Conservation (phyloP, 495 filamentous ascomycete genomes). For the Lepidopterella palustris region DNA sequence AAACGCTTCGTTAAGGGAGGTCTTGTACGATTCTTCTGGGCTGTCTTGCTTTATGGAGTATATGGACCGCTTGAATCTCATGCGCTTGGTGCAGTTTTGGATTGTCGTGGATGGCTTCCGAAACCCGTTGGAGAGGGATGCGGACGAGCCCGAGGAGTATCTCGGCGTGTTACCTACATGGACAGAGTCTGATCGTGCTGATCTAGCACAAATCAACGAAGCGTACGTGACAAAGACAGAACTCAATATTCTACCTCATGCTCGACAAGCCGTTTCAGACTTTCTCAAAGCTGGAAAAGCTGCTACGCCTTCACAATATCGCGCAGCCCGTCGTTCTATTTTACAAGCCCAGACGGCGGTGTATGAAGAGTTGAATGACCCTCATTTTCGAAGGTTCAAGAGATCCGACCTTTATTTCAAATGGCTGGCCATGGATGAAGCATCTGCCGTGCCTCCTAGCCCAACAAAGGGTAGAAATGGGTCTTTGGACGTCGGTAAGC, state of each 20-base stretch:
- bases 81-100: constrained; percentile 95
- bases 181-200: constrained; percentile 77
- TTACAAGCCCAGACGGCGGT: constrained; percentile 75
- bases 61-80: constrained; percentile 85
- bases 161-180: constrained; percentile 61
- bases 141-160: constrained; percentile 58
- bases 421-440: constrained; percentile 83
- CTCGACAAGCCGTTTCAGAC: constrained; percentile 59
- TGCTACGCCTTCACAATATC: constrained; percentile 75
- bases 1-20: constrained; percentile 67
- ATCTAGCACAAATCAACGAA: constrained; percentile 83
- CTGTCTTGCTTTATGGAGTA: constrained; percentile 99
- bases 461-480: constrained; percentile 20
- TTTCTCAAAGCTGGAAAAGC: constrained; percentile 72
- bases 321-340: constrained; percentile 73
- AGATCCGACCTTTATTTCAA: constrained; percentile 93
- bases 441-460: constrained; percentile 37
- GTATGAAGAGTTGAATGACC: constrained; percentile 72
- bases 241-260: constrained; percentile 64
- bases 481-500: constrained; percentile 19
- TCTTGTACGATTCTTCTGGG: constrained; percentile 81
- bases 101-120: constrained; percentile 95
- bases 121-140: constrained; percentile 90
- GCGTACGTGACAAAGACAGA: constrained; percentile 78
- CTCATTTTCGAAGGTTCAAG: constrained; percentile 78